Evolutionary conservation across 1,284 basidiomycete genomes (phyloP).

Genomic region (Irpex rosettiformis): DNA sequence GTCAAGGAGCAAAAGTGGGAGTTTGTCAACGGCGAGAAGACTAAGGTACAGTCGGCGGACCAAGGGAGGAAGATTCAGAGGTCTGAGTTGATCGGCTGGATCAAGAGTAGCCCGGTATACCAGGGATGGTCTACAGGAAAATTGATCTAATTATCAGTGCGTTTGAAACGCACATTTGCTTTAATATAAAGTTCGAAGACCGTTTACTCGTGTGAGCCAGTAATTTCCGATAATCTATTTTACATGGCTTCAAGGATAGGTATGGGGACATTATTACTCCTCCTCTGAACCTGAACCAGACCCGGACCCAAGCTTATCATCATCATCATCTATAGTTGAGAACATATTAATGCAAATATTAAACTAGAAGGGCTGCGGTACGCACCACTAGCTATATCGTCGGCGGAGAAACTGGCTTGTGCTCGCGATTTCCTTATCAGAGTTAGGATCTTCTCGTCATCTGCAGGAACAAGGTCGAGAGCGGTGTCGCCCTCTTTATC

Average conservation of each 20-base stretch:
- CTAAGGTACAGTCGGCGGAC: slow-evolving; percentile 61
- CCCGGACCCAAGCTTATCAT: slow-evolving; percentile 28
- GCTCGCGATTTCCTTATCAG: slow-evolving; percentile 52
- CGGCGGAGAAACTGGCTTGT: slow-evolving; percentile 33
- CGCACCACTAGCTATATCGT: slow-evolving; percentile 40
- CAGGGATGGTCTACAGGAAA: slow-evolving; percentile 45
- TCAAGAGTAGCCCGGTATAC: slow-evolving; percentile 49
- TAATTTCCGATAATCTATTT: background rate
- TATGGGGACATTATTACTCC: slow-evolving; percentile 18
- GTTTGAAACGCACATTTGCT: too few relatives aligned
- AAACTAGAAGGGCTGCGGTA: background rate
- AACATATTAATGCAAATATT: slow-evolving; percentile 2
- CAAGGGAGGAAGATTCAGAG: slow-evolving; percentile 70
- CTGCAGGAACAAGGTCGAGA: slow-evolving; percentile 52
- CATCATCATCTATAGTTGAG: slow-evolving; percentile 28
- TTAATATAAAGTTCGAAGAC: too few relatives aligned
- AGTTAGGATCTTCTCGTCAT: slow-evolving; percentile 41
- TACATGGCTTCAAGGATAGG: slow-evolving; percentile 1
- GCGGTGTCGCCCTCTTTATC: slow-evolving; percentile 67
- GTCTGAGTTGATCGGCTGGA: slow-evolving; percentile 67
- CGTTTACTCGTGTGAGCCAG: background rate
- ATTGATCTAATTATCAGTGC: slow-evolving; percentile 27
- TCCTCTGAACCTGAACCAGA: slow-evolving; percentile 35
- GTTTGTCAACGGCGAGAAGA: slow-evolving; percentile 69
- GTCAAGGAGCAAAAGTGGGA: slow-evolving; percentile 94